phyloP scores from a whole-genome alignment of 352 stramenopile species.

The Phytophthora europaea region DNA sequence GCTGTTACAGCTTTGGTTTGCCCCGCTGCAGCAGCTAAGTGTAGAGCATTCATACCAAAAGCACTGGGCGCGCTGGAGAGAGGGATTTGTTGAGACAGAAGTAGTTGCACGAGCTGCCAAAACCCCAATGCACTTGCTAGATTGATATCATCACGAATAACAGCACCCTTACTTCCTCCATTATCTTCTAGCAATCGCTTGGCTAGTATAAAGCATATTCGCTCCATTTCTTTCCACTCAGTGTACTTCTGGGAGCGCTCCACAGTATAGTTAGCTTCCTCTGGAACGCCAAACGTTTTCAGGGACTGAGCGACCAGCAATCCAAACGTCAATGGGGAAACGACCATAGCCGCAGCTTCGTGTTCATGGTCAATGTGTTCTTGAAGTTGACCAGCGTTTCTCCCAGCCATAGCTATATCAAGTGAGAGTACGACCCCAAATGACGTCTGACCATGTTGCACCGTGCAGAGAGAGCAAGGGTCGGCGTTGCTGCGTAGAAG shows the following conservation, averaged over 20 bases:
- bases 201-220: conserved; percentile 52
- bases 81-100: conserved; percentile 62
- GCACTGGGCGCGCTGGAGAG: conserved; percentile 51
- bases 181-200: conserved; percentile 44
- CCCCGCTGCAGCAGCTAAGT: conserved; percentile 60
- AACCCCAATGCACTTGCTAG: conserved; percentile 58
- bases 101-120: conserved; percentile 53
- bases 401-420: not conserved
- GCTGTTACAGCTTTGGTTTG: conserved; percentile 52
- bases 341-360: conserved; percentile 18
- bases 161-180: conserved; percentile 49
- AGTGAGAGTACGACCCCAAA: conserved; percentile 45
- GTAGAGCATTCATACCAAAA: conserved; percentile 53
- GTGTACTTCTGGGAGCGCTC: conserved; percentile 28
- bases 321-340: conserved; percentile 60
- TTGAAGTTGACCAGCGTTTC: not conserved
- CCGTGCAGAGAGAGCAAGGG: conserved; percentile 49
- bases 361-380: not conserved
- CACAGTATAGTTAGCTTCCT: conserved; percentile 27
- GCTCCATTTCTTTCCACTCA: conserved; percentile 53
- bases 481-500: conserved; percentile 55
- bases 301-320: conserved; percentile 48
- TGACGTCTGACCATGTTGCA: conserved; percentile 47
- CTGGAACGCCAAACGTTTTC: conserved; percentile 35
- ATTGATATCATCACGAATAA: conserved; percentile 60